Base-by-base conservation (phyloP, 805 yeast species). In the Sungouiella thailandica region DNA sequence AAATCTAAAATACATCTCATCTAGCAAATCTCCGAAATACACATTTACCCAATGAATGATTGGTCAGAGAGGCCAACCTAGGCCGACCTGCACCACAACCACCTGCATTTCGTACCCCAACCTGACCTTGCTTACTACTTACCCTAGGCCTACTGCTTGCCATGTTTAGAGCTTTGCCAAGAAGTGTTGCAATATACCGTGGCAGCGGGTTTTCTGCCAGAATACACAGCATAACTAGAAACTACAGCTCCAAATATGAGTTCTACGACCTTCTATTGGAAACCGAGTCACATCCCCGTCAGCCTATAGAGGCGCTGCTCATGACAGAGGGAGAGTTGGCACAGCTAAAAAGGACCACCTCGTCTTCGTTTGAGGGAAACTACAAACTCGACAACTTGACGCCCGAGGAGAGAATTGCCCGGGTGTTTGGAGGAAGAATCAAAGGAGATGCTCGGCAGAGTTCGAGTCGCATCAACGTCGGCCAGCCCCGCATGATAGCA, bases 401-500 rank as follows among this genome's bases (percentile, higher is more conserved):
- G 0, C 62, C 72, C 0, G 75, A 70, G 35, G 72, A 74, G 29
- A 60, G 76, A 33, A 68, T 76, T 51, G 53, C 55, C 13, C 57
- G 54, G 27, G 70, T 76, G 1, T 78, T 78, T 55, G 83, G 83
- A 0, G 76, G 77, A 0, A 56, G 80, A 34, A 52, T 76, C 22
- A 70, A 68, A 38, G 83, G 82, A 4, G 77, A 70, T 14, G 59
- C 62, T 4, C 62, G 77, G 7, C 47, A 50, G 23, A 54, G 68
- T 11, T 61, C 70, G 1, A 58, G 67, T 43, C 44, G 71, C 34
- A 37, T 60, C 10, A 37, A 46, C 8, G 39, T 65, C 37, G 70
- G 69, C 4, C 55, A 65, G 29, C 61, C 71, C 0, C 49, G 50
- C 24, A 41, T 50, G 8, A 59, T 67, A 5, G 69, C 60, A 1